phyloP scores from a whole-genome alignment of 2,329 filamentous ascomycete species.

The Aureobasidium zeae region DNA sequence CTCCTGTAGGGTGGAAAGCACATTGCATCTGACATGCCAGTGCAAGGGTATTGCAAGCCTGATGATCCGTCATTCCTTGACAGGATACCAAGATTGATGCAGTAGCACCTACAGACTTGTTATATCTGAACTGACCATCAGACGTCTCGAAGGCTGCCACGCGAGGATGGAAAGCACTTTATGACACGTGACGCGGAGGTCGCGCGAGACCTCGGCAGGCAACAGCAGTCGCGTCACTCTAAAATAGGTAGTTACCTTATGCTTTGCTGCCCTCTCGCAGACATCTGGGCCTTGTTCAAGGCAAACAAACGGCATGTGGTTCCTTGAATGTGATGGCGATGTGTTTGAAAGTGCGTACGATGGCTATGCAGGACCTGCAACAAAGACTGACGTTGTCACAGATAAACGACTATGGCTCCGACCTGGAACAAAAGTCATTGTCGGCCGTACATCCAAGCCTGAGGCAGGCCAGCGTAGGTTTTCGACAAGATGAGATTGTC shows the following conservation, averaged over 20 bases:
- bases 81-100: too few relatives aligned
- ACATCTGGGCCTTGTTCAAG: background rate
- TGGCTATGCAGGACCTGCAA: background rate
- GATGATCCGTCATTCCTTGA: too few relatives aligned
- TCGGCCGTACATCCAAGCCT: constrained; percentile 59
- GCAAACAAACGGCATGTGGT: constrained; percentile 40
- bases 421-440: constrained; percentile 75
- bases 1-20: too few relatives aligned
- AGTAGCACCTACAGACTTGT: too few relatives aligned
- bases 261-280: background rate
- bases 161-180: background rate
- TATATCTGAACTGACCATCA: too few relatives aligned
- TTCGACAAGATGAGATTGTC: too few relatives aligned
- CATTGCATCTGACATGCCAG: too few relatives aligned
- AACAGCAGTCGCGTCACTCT: constrained; percentile 13
- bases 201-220: constrained; percentile 13
- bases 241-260: background rate
- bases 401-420: constrained; percentile 72
- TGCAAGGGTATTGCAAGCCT: too few relatives aligned
- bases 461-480: constrained; percentile 6
- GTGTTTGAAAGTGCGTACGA: constrained; percentile 39
- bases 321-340: constrained; percentile 46
- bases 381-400: constrained; percentile 28
- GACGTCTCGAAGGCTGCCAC: too few relatives aligned
- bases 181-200: constrained; percentile 2